Percentiles rank a stretch among this genome's conserved stretches.
Conservation (phyloP, 441 rosid genomes). For the Corymbia calophylla region DNA sequence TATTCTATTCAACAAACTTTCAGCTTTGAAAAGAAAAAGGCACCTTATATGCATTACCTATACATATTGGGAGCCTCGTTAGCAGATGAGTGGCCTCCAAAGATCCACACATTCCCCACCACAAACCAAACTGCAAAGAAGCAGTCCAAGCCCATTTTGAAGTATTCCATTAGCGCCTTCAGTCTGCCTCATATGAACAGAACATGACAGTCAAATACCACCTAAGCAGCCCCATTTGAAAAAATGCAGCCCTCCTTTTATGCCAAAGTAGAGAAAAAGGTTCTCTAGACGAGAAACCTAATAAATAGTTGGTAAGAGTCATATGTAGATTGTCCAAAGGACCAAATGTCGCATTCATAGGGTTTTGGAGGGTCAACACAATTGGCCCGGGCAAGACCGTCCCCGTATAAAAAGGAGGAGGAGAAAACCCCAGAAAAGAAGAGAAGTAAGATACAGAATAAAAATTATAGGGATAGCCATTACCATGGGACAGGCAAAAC, state of each 20-base stretch:
- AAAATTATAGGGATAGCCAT: background rate
- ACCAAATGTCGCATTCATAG: background rate
- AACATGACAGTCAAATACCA: background rate
- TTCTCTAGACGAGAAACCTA: background rate
- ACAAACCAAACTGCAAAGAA: constrained; percentile 99
- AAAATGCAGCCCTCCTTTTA: background rate
- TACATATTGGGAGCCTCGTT: constrained; percentile 91
- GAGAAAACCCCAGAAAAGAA: background rate
- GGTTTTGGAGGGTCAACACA: background rate
- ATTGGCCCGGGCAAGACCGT: background rate
- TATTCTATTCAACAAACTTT: background rate
- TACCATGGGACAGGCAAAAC: background rate
- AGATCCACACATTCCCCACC: constrained; percentile 98
- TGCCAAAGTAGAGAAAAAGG: background rate
- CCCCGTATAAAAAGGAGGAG: background rate
- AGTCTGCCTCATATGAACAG: constrained; percentile 28
- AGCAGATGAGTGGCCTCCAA: constrained; percentile 95
- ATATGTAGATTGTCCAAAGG: background rate
- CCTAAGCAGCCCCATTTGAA: background rate
- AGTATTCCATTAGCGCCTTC: constrained; percentile 67
- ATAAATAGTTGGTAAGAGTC: background rate
- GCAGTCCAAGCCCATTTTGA: constrained; percentile 89
- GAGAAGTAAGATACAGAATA: background rate
- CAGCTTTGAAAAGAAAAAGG: background rate
- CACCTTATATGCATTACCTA: constrained; percentile 37